These are phyloP conservation scores for Podaxis sp. DNA, from an alignment of 768 basidiomycete species.

Conservation along the genomic window DNA sequence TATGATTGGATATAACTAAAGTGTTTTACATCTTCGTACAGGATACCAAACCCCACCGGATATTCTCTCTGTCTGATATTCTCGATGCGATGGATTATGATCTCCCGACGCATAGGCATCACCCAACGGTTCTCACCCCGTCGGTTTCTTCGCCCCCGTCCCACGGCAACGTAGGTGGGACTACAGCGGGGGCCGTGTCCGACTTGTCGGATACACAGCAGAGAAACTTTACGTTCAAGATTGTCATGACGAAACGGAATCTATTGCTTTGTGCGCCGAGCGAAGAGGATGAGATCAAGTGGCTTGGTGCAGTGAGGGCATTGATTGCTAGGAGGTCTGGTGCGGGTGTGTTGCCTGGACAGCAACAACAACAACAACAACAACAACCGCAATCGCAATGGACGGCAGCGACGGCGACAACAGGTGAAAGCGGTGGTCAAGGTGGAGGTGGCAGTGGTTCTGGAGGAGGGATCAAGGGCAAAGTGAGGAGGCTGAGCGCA, in stretches of 20 bases:
- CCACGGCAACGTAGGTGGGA: not conserved
- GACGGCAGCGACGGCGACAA: not conserved
- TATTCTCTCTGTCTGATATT: conserved; percentile 82
- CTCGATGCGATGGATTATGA: conserved; percentile 92
- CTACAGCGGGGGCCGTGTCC: conserved; percentile 28
- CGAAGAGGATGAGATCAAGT: conserved; percentile 98
- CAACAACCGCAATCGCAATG: not conserved
- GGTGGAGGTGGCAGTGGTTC: conserved; percentile 12
- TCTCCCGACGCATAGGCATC: conserved; percentile 52
- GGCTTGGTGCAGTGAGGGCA: conserved; percentile 93
- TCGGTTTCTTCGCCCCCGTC: conserved; percentile 33
- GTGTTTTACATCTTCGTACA: conserved; percentile 30
- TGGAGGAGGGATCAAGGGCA: conserved; percentile 41
- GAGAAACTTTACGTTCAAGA: conserved; percentile 78
- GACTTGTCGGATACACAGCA: conserved; percentile 29
- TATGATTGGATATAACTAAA: not conserved
- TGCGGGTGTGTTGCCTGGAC: conserved; percentile 48
- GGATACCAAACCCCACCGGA: conserved; percentile 89
- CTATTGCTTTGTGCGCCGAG: conserved; percentile 88
- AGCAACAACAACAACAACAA: conserved; percentile 15
- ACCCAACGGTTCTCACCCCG: conserved; percentile 33
- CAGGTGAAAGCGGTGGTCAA: not conserved
- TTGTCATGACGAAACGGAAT: conserved; percentile 92
- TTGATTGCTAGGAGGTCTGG: conserved; percentile 76
- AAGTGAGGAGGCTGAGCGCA: conserved; percentile 48